Evolutionary conservation across 352 stramenopile species (phyloP), one percentile per base, ranked within the genome.

Genomic region (Pythium pectinolyticum): DNA sequence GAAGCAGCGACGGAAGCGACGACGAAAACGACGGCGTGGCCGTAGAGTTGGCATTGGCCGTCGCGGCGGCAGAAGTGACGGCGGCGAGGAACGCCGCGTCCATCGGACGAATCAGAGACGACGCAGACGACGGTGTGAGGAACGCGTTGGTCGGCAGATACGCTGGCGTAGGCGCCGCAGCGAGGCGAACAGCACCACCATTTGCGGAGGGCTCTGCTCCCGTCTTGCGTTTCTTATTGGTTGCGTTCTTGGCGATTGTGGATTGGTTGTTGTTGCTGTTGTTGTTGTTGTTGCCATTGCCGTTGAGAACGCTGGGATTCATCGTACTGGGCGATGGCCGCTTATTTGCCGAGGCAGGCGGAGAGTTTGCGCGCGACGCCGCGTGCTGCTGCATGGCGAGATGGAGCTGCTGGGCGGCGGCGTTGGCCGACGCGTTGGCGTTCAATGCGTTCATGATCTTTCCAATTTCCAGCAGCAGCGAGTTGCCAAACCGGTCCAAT

Each of bases 401-500:
- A 5, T 68, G 61, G 17, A 69, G 37, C 40, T 69, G 62, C 25
- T 65, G 57, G 25, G 57, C 47, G 7, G 47, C 57, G 4, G 56
- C 41, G 27, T 43, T 34, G 2, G 63, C 49, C 3, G 15, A 30
- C 15, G 56, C 63, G 25, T 70, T 70, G 41, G 57, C 51, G 34
- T 61, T 66, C 19, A 70, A 45, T 22, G 63, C 63, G 24, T 65
- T 70, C 56, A 66, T 67, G n/a, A 80, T 64, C 27, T 65, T 68
- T 49, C 72, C 59, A 35, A 90, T 72, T 50, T 89, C 76, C 59
- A 84, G 78, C 55, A 89, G 35, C 24, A 90, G 58, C 27, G 80
- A 89, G 39, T 77, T 78, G 14, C 82, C 82, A 52, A 89, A 90
- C 31, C 79, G 75, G 47, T 76, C 72, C 6, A 88, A 35, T 52